These are phyloP conservation scores for Phytophthora litchii DNA, from an alignment of 352 stramenopile species.

Conservation along the genomic window DNA sequence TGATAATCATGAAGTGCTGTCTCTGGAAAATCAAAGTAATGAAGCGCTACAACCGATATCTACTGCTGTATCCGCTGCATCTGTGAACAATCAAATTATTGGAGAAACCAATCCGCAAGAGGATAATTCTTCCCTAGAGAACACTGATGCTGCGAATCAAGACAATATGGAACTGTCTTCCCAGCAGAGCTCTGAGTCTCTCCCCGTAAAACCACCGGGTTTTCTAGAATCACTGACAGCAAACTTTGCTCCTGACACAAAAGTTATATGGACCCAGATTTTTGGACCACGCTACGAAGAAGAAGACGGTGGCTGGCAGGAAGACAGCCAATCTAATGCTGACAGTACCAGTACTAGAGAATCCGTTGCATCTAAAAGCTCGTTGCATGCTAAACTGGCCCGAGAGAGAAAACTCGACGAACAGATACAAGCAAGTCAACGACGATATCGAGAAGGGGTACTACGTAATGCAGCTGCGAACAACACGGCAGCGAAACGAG, in stretches of 20 bases:
- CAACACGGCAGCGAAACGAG: conserved; percentile 3
- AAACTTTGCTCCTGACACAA: conserved; percentile 44
- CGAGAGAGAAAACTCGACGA: conserved; percentile 48
- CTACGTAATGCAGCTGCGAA: conserved; percentile 14
- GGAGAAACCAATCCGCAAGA: background rate
- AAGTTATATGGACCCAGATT: conserved; percentile 52
- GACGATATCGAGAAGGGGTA: conserved; percentile 30
- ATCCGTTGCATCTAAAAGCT: conserved; percentile 26
- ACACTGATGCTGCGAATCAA: background rate
- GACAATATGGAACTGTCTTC: background rate
- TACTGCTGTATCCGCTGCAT: too few species aligned
- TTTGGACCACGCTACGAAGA: conserved; percentile 69
- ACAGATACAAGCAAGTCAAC: conserved; percentile 48
- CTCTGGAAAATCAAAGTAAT: too few species aligned
- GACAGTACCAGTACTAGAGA: background rate
- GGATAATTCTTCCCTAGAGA: background rate
- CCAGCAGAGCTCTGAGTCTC: conserved; percentile 2
- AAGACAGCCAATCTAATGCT: conserved; percentile 8
- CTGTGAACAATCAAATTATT: too few species aligned
- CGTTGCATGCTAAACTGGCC: conserved; percentile 43
- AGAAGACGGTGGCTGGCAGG: background rate
- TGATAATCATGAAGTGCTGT: too few species aligned
- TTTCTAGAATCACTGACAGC: conserved; percentile 41
- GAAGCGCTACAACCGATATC: too few species aligned
- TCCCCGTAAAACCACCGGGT: conserved; percentile 11